Base-by-base conservation (phyloP, 202 grass and related monocot species). In the Panicum virgatum region DNA sequence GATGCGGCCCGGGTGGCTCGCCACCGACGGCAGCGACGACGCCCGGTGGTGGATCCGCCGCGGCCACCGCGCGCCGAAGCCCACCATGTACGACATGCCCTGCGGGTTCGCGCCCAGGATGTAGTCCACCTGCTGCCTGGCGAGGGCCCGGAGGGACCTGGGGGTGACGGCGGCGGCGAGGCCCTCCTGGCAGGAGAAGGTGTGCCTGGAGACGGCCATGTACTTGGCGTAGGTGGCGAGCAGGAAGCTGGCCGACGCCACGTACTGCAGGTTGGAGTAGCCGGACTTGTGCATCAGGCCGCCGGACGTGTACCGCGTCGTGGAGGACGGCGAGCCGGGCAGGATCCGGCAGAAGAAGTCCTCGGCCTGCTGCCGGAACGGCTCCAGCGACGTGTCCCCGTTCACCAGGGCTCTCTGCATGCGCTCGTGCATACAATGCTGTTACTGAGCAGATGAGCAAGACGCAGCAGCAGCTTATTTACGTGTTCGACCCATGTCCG, bases 121-220 rank as follows among this genome's bases (percentile, higher is more conserved):
- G 76, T 98, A 98, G 53, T 98, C 92, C 69, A 94, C 92, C 86
- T 97, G 95, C 72, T 87, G 87, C 82, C 88, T 89, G 81, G 90
- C 88, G 36, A 93, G 47, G 0, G 82, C 47, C 51, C 82, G 73
- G 10, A 93, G 71, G 14, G 66, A 39, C 34, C 56, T 93, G 62
- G 80, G 1, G 18, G 44, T 88, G 53, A 93, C 74, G 30, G 57
- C 10, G 53, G 91, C 74, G 30, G 57, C 10, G 77, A 88, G 63
- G 81, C 29, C 74, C 63, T 37, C 77, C 68, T 83, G 66, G 76
- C 95, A 94, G 26, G 53, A 39, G 69, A 94, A 88, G 48, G 80
- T 54, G 75, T 73, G 92, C 42, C 83, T 76, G 64, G 92, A 53
- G 64, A 66, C n/a, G 53, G 82, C 48, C 80, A 98, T 98, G 80